Evolutionary conservation across 2,329 filamentous ascomycete genomes (phyloP).

Genomic region (Claviceps arundinis): DNA sequence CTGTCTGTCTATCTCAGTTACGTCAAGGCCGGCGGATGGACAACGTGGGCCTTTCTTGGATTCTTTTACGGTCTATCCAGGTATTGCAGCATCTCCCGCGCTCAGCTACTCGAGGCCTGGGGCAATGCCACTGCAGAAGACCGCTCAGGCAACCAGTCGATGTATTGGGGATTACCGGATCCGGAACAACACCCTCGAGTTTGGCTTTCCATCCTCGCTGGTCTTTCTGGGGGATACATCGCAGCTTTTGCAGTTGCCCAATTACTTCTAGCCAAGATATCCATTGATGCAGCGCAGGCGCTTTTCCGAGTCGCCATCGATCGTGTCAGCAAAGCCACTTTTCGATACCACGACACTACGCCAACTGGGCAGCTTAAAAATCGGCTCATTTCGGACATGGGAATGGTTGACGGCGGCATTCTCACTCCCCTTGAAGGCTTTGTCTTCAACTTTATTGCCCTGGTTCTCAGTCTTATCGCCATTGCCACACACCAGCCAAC

Average conservation of each 20-base stretch:
- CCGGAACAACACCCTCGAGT: conserved; percentile 54
- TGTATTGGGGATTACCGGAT: conserved; percentile 35
- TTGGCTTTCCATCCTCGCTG: conserved; percentile 61
- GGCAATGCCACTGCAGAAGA: conserved; percentile 41
- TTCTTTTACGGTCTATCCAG: conserved; percentile 51
- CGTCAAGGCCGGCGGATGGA: conserved; percentile 63
- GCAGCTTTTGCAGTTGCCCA: conserved; percentile 48
- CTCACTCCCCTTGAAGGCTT: conserved; percentile 59
- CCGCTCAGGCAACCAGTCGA: neutral
- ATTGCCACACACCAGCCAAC: conserved; percentile 67
- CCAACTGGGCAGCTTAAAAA: conserved; percentile 88
- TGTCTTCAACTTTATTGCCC: conserved; percentile 56
- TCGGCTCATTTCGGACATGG: conserved; percentile 78
- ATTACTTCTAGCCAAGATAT: conserved; percentile 58
- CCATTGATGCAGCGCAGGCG: conserved; percentile 62
- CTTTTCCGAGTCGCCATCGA: conserved; percentile 64
- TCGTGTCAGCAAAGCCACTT: conserved; percentile 65
- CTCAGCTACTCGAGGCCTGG: conserved; percentile 80
- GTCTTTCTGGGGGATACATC: conserved; percentile 49
- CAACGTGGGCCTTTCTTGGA: conserved; percentile 58
- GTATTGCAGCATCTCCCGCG: conserved; percentile 49
- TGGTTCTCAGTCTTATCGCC: conserved; percentile 59
- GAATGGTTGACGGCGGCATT: conserved; percentile 78
- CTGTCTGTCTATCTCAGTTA: conserved; percentile 72
- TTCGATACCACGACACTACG: conserved; percentile 84